Evolutionary conservation across 257 asterid species (phyloP), one percentile per base, ranked within the genome.

Genomic region (Solanum verrucosum): DNA sequence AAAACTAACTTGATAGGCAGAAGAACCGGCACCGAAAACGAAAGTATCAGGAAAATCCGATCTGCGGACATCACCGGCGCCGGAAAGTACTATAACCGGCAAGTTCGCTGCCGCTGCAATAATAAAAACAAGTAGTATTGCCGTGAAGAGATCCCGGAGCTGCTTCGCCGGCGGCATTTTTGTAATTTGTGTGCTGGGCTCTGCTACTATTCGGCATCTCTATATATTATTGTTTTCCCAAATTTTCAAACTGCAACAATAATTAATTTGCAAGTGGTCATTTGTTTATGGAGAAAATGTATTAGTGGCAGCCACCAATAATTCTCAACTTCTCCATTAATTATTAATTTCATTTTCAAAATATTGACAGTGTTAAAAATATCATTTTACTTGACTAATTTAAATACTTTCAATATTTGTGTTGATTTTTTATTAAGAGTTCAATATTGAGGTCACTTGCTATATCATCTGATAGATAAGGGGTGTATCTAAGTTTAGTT

Each of bases 21-120:
- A 89, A 42, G 56, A 52, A 16, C 91, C 89, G 7, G 88, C 73
- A n/a, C 89, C 91, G 33, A 89, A 89, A 29, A 89, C 85, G 35
- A 89, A 89, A 49, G 70, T 84, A 23, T 37, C 77, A 10, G 88
- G 91, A 33, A 89, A 89, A 59, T 89, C 88, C n/a, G 84, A 29
- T 83, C 91, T 87, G 5, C 46, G 77, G 29, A 46, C 35, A 71
- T 89, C 23, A 40, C 5, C 84, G 23, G 34, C 59, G 12, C 35
- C 59, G 59, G 84, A 77, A 77, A 68, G 16, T 11, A 74, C 84
- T 13, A 12, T 0, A 40, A n/a, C 84, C 84, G 59, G 60, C 60
- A 77, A 77, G 35, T 77, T 31, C 0, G 34, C 84, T 35, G 4
- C 56, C 56, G 11, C 83, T 3, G 44, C 49, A 9, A 73, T 73